Evolutionary conservation across 805 yeast species (phyloP).

Genomic region (Isabelozyma heimii): DNA sequence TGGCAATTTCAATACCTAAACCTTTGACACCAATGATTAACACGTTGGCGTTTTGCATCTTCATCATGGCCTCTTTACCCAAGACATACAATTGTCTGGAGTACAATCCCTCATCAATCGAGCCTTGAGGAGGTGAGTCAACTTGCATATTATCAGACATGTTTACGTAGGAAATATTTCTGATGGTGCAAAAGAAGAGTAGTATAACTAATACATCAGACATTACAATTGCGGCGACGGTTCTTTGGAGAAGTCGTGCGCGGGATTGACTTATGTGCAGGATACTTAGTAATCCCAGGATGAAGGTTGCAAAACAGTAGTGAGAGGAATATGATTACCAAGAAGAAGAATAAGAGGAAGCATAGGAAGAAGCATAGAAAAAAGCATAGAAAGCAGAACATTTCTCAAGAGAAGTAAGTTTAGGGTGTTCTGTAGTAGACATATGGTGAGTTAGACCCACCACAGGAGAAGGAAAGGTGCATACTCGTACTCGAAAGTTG

Average conservation of each 20-base stretch:
- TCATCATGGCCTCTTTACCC: slow-evolving; percentile 97
- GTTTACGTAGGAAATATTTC: neutral
- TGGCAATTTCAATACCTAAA: slow-evolving; percentile 93
- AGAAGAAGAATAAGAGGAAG: too few relatives aligned
- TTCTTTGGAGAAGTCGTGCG: neutral
- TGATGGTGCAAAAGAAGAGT: neutral
- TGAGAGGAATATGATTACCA: too few relatives aligned
- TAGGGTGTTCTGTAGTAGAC: too few relatives aligned
- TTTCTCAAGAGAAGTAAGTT: too few relatives aligned
- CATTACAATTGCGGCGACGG: neutral
- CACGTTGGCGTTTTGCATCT: slow-evolving; percentile 93
- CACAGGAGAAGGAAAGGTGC: too few relatives aligned
- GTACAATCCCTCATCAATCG: slow-evolving; percentile 91
- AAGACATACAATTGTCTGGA: slow-evolving; percentile 95
- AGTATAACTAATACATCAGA: neutral
- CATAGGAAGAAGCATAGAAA: too few relatives aligned
- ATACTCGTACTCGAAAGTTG: too few relatives aligned
- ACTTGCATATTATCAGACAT: slow-evolving; percentile 38
- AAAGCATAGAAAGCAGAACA: too few relatives aligned
- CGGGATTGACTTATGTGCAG: neutral
- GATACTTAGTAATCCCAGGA: neutral
- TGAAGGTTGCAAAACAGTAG: too few relatives aligned
- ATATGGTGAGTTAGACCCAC: too few relatives aligned
- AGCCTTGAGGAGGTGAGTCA: slow-evolving; percentile 36
- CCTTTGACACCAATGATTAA: slow-evolving; percentile 88